phyloP scores from a whole-genome alignment of 192 early-diverging fungal species.

The Coemansia sp. region DNA sequence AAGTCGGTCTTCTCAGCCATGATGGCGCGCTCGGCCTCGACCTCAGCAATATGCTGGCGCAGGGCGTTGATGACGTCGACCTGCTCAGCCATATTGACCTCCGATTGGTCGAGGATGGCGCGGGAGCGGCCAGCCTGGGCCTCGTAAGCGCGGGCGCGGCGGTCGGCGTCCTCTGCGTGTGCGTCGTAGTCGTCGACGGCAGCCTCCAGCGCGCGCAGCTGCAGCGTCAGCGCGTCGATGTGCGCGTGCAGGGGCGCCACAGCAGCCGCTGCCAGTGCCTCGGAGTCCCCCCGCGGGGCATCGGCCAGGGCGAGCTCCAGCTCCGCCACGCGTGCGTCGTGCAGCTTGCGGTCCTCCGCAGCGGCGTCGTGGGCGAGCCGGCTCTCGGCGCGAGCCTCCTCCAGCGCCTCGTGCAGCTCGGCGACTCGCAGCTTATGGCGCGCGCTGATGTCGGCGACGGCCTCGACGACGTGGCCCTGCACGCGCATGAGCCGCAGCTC shows the following conservation, averaged over 20 bases:
- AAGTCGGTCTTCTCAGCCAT: constrained; percentile 48
- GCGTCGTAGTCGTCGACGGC: constrained; percentile 22
- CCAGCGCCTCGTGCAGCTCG: constrained; percentile 15
- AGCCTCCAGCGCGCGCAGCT: constrained; percentile 22
- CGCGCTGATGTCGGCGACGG: constrained; percentile 34
- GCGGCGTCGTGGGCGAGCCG: constrained; percentile 32
- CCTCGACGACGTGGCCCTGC: constrained; percentile 48
- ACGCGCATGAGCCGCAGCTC: constrained; percentile 34
- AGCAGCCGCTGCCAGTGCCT: constrained; percentile 8
- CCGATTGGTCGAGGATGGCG: constrained; percentile 28
- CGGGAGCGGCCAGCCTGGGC: background rate
- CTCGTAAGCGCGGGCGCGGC: constrained; percentile 8
- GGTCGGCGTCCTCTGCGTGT: constrained; percentile 7
- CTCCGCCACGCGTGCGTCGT: constrained; percentile 24
- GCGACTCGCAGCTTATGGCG: constrained; percentile 29
- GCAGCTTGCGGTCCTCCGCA: constrained; percentile 4
- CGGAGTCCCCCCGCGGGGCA: constrained; percentile 8
- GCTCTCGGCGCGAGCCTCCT: constrained; percentile 16
- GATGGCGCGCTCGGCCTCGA: constrained; percentile 45
- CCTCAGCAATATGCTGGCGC: constrained; percentile 36
- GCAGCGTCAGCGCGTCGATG: constrained; percentile 23
- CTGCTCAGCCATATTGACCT: constrained; percentile 39
- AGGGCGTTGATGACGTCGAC: constrained; percentile 27
- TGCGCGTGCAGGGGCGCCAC: constrained; percentile 15
- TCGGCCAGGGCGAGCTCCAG: constrained; percentile 1